Base-by-base conservation (phyloP, 495 filamentous ascomycete genomes). In the Podospora pseudocomata region DNA sequence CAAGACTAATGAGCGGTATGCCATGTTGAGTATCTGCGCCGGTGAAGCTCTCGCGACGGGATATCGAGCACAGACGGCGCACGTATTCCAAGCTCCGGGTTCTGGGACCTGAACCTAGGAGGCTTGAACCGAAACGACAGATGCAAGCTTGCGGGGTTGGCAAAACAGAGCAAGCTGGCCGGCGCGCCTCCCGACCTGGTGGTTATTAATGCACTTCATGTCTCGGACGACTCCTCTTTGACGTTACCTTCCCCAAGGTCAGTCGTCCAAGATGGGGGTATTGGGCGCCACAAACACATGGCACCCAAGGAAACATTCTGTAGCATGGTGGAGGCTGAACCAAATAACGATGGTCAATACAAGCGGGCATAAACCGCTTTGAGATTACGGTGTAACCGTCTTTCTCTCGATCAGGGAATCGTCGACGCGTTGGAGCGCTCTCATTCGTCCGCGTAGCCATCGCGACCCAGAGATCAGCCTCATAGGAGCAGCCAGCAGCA, bases 1-100 rank as follows among this genome's bases (percentile, higher is more conserved):
- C 56, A 72, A 44, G 65, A 56, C 62, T 16, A 75, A 58, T 16
- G 60, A 53, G n/a, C 63, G 55, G 49, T 66, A 65, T 53, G 65
- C 69, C 75, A 77, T 77, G 63, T 65, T 64, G 54, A 64, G 39
- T 49, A 49, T 49, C 39, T 49, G 13, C 39, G 39, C 39, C 39
- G 39, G 15, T 49, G 39, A 49, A 49, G 39, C 39, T 13, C 39
- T 49, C 39, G 13, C 39, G 19, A 23, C 26, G 60, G 9, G 27
- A 39, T 23, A 23, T 20, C n/a, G 15, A 49, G 39, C 39, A 49
- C 39, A 49, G 39, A 13, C 34, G 3, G 11, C 34, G 34, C 34
- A 39, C 39, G 39, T 13, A 16, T 49, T 39, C 34, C 34, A 11
- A 11, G 3, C 39, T 49, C 39, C 39, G 39, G 39, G 39, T 49